These are phyloP conservation scores for Vicia sativa DNA, from an alignment of 306 rosid genomes.

Conservation along the genomic window DNA sequence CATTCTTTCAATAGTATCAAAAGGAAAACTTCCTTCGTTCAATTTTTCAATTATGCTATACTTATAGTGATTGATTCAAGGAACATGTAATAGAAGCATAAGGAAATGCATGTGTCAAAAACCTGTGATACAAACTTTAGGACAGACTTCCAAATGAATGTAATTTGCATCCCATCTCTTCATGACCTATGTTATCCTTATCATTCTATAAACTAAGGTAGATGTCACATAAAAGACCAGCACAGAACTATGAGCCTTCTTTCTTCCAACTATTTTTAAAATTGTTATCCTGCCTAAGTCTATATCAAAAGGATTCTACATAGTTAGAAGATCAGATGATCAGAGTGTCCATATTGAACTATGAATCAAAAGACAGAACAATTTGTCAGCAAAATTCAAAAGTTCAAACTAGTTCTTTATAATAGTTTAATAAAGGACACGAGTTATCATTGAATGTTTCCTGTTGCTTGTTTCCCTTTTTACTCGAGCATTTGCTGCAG, in stretches of 20 bases:
- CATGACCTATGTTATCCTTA: neutral
- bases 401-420: slow-evolving; percentile 37
- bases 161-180: neutral
- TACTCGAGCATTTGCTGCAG: slow-evolving; percentile 69
- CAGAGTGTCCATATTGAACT: slow-evolving; percentile 8
- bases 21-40: neutral
- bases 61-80: neutral
- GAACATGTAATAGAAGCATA: slow-evolving; percentile 2
- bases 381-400: slow-evolving; percentile 13
- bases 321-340: slow-evolving; percentile 20
- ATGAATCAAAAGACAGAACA: slow-evolving; percentile 12
- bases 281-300: neutral
- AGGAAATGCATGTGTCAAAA: neutral
- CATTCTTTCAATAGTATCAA: neutral
- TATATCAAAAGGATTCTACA: neutral
- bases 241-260: neutral
- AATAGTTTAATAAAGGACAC: slow-evolving; percentile 63
- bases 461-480: slow-evolving; percentile 46
- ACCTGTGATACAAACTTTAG: neutral
- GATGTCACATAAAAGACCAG: neutral
- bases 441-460: slow-evolving; percentile 45
- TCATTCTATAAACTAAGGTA: neutral
- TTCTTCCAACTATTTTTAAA: slow-evolving; percentile 25
- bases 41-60: neutral
- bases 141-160: neutral